Percentiles rank a stretch among this genome's conserved stretches.
Evolutionary conservation across 2,329 filamentous ascomycete genomes (phyloP).

Genomic region (Sarocladiaceae sp.): DNA sequence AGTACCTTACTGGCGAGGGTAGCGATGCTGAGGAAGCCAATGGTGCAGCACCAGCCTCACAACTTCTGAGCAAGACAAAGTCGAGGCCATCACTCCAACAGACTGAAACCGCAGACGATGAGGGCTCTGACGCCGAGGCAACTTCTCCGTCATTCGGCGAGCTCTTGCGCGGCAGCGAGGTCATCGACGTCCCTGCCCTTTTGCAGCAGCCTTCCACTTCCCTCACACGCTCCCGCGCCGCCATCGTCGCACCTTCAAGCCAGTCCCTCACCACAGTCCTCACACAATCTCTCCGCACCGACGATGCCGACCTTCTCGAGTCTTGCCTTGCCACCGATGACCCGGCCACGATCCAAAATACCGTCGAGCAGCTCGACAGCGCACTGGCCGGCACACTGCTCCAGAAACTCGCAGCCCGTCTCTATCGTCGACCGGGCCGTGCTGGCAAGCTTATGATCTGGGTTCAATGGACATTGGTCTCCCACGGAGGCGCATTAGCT

Average conservation of each 20-base stretch:
- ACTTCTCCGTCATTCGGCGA: conserved; percentile 78
- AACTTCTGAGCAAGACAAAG: conserved; percentile 18
- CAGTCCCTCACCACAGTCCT: conserved; percentile 90
- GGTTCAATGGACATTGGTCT: conserved; percentile 92
- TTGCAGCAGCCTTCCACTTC: conserved; percentile 36
- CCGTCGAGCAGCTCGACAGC: conserved; percentile 86
- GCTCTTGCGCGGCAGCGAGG: conserved; percentile 64
- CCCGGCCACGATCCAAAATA: conserved; percentile 72
- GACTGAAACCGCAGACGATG: conserved; percentile 12
- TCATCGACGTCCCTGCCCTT: conserved; percentile 70
- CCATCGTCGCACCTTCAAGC: conserved; percentile 60
- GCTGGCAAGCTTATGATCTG: conserved; percentile 89
- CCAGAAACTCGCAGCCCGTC: conserved; percentile 77
- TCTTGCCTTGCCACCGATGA: conserved; percentile 84
- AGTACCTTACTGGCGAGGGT: conserved; percentile 37
- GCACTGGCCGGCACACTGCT: conserved; percentile 75
- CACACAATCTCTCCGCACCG: conserved; percentile 85
- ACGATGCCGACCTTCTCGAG: conserved; percentile 85
- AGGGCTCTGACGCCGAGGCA: conserved; percentile 25
- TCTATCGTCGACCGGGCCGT: conserved; percentile 82
- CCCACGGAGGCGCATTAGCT: conserved; percentile 87
- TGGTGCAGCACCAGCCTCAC: conserved; percentile 1
- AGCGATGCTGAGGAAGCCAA: conserved; percentile 26
- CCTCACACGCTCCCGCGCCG: conserved; percentile 28
- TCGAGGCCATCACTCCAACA: conserved; percentile 13